Conservation (phyloP, 129 eudicot species). For the Centrapalus pauciflorus region DNA sequence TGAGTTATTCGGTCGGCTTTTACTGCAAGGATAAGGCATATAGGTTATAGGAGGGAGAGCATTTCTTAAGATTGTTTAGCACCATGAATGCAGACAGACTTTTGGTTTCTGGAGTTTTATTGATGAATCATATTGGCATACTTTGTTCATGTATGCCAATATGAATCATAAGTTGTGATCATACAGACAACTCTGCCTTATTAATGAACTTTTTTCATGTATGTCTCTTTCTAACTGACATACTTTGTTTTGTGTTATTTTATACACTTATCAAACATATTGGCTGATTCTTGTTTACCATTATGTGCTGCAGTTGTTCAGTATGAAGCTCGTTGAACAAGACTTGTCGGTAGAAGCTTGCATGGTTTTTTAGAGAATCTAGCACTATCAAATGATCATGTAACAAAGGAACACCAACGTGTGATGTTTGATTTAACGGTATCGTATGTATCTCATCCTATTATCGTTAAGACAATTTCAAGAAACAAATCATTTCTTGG, state of each 20-base stretch:
- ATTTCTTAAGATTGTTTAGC: too few species aligned
- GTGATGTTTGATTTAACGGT: conserved; percentile 15
- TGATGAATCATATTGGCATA: too few species aligned
- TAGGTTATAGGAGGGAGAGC: too few species aligned
- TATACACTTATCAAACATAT: not conserved
- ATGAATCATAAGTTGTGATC: not conserved
- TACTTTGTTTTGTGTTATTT: not conserved
- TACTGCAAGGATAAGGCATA: too few species aligned
- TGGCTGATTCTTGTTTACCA: not conserved
- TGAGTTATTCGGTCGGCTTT: too few species aligned
- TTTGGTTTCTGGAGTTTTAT: too few species aligned
- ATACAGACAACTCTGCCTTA: not conserved
- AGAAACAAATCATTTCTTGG: too few species aligned
- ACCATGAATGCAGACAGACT: too few species aligned
- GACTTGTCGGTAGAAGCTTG: not conserved
- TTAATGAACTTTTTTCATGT: too few species aligned
- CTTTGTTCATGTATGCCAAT: too few species aligned
- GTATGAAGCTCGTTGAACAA: conserved; percentile 79
- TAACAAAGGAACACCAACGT: not conserved
- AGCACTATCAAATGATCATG: not conserved
- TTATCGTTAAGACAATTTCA: too few species aligned
- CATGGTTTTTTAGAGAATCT: conserved; percentile 8
- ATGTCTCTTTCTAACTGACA: too few species aligned
- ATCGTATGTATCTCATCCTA: not conserved
- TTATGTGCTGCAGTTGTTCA: conserved; percentile 70